Conservation (phyloP, 257 asterid species). For the Fraxinus quadrangulata region DNA sequence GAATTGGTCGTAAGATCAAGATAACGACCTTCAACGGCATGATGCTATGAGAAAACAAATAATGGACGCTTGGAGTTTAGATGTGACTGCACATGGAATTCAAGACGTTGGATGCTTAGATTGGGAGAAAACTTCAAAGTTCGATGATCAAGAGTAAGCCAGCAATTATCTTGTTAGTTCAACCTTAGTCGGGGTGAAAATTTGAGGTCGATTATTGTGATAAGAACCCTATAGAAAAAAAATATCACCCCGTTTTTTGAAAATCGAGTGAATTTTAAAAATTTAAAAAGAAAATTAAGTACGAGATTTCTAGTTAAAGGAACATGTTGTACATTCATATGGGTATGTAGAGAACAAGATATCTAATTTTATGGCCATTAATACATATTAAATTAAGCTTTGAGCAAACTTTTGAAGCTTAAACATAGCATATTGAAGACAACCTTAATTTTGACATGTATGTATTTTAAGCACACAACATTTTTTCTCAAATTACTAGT, state of each 20-base stretch:
- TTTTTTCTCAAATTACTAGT: too few species aligned
- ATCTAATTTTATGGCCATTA: background rate
- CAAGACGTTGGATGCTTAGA: background rate
- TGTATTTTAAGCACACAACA: too few species aligned
- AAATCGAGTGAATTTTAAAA: too few species aligned
- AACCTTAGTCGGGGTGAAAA: background rate
- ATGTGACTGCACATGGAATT: background rate
- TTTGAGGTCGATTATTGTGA: background rate
- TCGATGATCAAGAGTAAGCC: background rate
- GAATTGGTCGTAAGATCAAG: conserved; percentile 6
- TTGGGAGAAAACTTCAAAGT: background rate
- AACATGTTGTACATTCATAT: background rate
- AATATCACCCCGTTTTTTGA: too few species aligned
- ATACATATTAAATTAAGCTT: too few species aligned
- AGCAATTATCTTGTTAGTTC: background rate
- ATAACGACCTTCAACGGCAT: conserved; percentile 2
- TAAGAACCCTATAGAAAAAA: background rate
- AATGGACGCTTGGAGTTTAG: background rate
- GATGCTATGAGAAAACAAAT: background rate
- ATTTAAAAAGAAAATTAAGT: too few species aligned
- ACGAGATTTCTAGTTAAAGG: too few species aligned
- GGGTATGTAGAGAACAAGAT: background rate
- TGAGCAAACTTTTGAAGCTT: too few species aligned
- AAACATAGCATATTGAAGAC: too few species aligned
- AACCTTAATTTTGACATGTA: too few species aligned